Evolutionary conservation across 2,329 filamentous ascomycete genomes (phyloP).

Genomic region (Rutstroemia sp.): DNA sequence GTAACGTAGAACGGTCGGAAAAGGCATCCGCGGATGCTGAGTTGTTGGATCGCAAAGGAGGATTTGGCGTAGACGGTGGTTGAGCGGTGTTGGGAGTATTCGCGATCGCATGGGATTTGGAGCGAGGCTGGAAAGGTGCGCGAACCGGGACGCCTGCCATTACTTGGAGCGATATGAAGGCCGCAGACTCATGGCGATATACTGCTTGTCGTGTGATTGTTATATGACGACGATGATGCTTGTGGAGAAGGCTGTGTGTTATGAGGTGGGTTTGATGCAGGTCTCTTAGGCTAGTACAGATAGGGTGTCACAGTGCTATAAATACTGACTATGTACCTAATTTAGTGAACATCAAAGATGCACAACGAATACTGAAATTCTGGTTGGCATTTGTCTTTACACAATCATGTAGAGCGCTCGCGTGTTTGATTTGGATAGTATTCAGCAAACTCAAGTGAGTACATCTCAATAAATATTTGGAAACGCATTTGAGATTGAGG

Average conservation of each 20-base stretch:
- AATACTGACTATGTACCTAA: background rate
- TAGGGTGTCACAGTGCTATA: background rate
- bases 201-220: background rate
- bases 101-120: conserved; percentile 1
- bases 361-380: too few relatives aligned
- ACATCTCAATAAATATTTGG: too few relatives aligned
- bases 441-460: too few relatives aligned
- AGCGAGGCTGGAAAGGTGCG: conserved; percentile 10
- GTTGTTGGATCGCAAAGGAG: conserved; percentile 12
- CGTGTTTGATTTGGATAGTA: too few relatives aligned
- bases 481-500: too few relatives aligned
- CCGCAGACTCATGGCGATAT: background rate
- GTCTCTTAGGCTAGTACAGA: background rate
- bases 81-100: background rate
- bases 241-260: conserved; percentile 46
- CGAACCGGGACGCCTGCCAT: conserved; percentile 8
- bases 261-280: background rate
- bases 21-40: conserved; percentile 41
- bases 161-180: background rate
- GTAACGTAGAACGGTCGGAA: conserved; percentile 71
- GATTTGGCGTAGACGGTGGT: background rate
- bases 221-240: conserved; percentile 36
- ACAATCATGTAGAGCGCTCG: too few relatives aligned
- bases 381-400: too few relatives aligned
- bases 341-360: too few relatives aligned